Evolutionary conservation across 129 eudicot species (phyloP).

Genomic region (Helichrysum umbraculigerum): DNA sequence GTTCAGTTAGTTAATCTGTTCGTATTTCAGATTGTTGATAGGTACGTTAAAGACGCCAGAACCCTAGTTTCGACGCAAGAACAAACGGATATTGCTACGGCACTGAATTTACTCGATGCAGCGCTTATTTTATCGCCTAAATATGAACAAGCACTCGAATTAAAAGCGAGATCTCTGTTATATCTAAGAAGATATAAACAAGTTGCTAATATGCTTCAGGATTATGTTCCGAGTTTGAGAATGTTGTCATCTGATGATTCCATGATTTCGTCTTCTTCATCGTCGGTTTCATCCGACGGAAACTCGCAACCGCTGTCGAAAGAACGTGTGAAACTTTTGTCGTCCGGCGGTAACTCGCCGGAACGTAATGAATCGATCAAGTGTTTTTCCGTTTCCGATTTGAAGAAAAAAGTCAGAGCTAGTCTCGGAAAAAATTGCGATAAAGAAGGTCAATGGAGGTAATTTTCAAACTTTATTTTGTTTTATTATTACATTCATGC

Average conservation of each 20-base stretch:
- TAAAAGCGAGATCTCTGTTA: constrained; percentile 78
- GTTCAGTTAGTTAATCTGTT: neutral
- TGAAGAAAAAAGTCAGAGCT: constrained; percentile 85
- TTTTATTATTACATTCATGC: neutral
- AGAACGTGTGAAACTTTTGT: constrained; percentile 70
- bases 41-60: constrained; percentile 74
- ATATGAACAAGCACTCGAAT: constrained; percentile 66
- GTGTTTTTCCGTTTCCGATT: constrained; percentile 95
- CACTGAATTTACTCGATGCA: constrained; percentile 71
- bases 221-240: constrained; percentile 80
- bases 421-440: constrained; percentile 60
- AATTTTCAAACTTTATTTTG: constrained; percentile 22
- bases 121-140: constrained; percentile 73
- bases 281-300: constrained; percentile 54
- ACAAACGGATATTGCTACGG: constrained; percentile 54
- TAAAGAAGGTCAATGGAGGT: constrained; percentile 96
- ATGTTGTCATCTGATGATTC: constrained; percentile 35
- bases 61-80: constrained; percentile 60
- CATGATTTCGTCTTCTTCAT: constrained; percentile 48
- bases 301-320: constrained; percentile 55
- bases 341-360: constrained; percentile 49
- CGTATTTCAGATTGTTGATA: constrained; percentile 66
- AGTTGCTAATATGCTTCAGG: constrained; percentile 94
- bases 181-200: constrained; percentile 70
- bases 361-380: constrained; percentile 46